A percentile compares a stretch with the other conserved stretches of the same genome.
Evolutionary conservation across 257 asterid species (phyloP).

Genomic region (Rehmannia glutinosa): DNA sequence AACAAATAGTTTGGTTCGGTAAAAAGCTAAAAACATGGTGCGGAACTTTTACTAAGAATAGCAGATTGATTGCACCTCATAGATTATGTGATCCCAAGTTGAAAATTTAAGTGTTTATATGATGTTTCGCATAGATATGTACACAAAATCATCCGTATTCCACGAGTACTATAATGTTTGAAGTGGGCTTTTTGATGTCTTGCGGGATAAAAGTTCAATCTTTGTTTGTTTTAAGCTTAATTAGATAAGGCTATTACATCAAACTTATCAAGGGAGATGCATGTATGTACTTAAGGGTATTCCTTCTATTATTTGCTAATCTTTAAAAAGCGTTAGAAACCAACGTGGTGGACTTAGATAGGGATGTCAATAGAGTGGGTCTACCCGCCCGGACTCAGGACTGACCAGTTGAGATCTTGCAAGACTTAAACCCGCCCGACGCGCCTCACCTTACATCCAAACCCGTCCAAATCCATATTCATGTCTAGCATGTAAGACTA

Average conservation of each 20-base stretch:
- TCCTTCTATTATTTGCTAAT: too few species aligned
- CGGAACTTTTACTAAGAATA: conserved; percentile 30
- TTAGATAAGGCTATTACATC: background rate
- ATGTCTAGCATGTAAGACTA: too few species aligned
- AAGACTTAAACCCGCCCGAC: too few species aligned
- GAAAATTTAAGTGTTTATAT: conserved; percentile 22
- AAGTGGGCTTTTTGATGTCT: background rate
- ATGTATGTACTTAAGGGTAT: too few species aligned
- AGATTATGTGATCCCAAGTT: conserved; percentile 22
- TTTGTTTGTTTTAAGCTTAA: background rate
- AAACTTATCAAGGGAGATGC: too few species aligned
- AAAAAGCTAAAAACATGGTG: background rate
- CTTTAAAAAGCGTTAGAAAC: too few species aligned
- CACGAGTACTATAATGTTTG: conserved; percentile 11
- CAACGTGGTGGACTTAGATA: too few species aligned
- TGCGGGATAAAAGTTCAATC: background rate
- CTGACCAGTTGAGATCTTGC: too few species aligned
- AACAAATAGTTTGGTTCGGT: conserved; percentile 19
- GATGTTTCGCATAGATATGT: conserved; percentile 26
- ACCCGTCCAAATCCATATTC: too few species aligned
- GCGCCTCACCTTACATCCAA: too few species aligned
- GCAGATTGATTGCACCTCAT: conserved; percentile 24
- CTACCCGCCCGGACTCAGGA: too few species aligned
- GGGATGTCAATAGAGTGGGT: too few species aligned
- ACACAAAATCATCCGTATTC: conserved; percentile 13